Evolutionary conservation across 2,329 filamentous ascomycete genomes (phyloP), one percentile per base, ranked within the genome.

Genomic region (Fusarium avenaceum): DNA sequence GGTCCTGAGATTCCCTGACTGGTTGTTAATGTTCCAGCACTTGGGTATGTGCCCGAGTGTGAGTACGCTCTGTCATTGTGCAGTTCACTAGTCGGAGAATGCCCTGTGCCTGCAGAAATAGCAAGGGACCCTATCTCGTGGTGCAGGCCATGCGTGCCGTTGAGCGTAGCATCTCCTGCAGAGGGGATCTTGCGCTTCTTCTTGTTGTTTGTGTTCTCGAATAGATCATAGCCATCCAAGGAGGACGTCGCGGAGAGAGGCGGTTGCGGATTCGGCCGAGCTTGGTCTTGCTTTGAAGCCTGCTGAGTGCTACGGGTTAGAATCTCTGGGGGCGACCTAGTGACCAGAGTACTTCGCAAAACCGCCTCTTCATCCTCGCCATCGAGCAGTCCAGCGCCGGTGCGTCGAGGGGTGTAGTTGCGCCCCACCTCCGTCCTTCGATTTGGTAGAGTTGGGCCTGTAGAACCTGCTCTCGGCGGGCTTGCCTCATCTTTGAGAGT

Each of bases 181-280:
- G 94, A 94, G 0, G 96, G 96, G 38, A 99, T 98, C 81, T 99
- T 99, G 71, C 96, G 88, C 80, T 99, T 98, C 84, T 98, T 99
- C 81, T 99, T 99, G 78, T 99, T 99, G 79, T 97, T 98, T 35
- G 93, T 97, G 75, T 98, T 98, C 79, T 99, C 96, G 74, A 97
- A 97, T 8, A 93, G 96, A 78, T 99, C 96, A 78, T 98, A 98
- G 15, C 94, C 94, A 77, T 98, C 95, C 13, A 88, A 83, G 4
- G 90, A 91, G 6, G 90, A 91, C 7, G 87, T 85, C 24, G 90
- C 89, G 14, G 92, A 93, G 43, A 86, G 86, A 48, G 90, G 86
- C 22, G 88, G 87, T 43, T 88, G 84, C 19, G 82, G 79, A 57
- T 83, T 84, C 4, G 78, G 61, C 49, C 82, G 83, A 32, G 80